These are phyloP conservation scores for Pinus taeda DNA, from an alignment of 75 land plant species.

Conservation along the genomic window DNA sequence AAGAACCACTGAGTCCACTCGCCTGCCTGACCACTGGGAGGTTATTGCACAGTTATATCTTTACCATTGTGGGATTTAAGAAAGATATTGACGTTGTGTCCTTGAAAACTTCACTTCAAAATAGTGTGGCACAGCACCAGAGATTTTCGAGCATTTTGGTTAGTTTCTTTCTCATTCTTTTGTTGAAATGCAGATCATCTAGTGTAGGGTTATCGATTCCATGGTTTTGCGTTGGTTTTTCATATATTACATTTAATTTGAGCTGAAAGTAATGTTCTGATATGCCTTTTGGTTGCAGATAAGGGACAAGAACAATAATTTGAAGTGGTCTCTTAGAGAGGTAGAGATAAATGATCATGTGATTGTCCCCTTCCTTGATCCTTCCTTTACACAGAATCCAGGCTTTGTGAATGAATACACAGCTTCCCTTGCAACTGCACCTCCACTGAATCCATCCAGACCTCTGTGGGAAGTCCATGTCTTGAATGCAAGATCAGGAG, in stretches of 20 bases:
- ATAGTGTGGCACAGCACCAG: background rate
- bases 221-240: too few species aligned
- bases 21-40: background rate
- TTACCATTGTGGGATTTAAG: slow-evolving; percentile 1
- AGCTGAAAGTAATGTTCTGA: too few species aligned
- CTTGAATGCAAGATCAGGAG: background rate
- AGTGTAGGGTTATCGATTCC: too few species aligned
- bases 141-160: slow-evolving; percentile 9
- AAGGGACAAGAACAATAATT: too few species aligned
- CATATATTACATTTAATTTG: too few species aligned
- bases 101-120: background rate
- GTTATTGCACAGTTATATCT: background rate
- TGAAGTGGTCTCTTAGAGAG: too few species aligned
- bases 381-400: background rate
- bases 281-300: too few species aligned
- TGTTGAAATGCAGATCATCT: too few species aligned
- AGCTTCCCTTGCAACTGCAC: slow-evolving; percentile 12
- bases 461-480: slow-evolving; percentile 18
- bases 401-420: slow-evolving; percentile 57
- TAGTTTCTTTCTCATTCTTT: background rate
- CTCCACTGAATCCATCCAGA: slow-evolving; percentile 5
- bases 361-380: too few species aligned
- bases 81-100: background rate
- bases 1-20: slow-evolving; percentile 6
- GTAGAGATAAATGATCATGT: too few species aligned